Conservation (phyloP, 805 yeast genomes). For the Clavispora vitiphila region DNA sequence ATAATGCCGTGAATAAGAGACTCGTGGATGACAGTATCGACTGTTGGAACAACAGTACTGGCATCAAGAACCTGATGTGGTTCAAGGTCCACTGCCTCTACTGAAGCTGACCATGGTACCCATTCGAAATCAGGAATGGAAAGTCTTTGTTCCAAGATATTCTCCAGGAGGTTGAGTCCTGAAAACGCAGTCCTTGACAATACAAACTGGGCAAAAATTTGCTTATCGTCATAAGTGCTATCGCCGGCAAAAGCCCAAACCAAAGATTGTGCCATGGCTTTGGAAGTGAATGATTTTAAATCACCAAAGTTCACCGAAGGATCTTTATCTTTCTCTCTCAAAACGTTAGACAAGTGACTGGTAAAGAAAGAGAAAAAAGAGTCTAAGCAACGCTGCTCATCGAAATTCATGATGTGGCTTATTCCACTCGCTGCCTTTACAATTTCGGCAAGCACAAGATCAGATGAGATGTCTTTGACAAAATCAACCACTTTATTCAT, state of each 20-base stretch:
- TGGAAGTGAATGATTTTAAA: conserved; percentile 21
- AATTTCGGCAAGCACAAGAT: conserved; percentile 8
- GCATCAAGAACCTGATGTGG: conserved; percentile 57
- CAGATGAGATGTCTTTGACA: not conserved
- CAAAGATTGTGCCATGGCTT: conserved; percentile 33
- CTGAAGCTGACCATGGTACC: conserved; percentile 34
- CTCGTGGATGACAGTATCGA: conserved; percentile 71
- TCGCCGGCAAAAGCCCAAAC: conserved; percentile 70
- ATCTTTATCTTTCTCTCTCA: conserved; percentile 7
- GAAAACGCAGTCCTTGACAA: conserved; percentile 14
- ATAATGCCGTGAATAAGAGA: conserved; percentile 52
- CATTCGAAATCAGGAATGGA: conserved; percentile 44
- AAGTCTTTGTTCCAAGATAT: conserved; percentile 39
- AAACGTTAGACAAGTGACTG: conserved; percentile 25
- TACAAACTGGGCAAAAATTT: conserved; percentile 29
- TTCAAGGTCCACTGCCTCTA: conserved; percentile 45
- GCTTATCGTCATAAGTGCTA: conserved; percentile 33
- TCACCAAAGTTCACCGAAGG: not conserved
- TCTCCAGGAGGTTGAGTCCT: conserved; percentile 6
- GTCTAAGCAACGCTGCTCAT: conserved; percentile 28
- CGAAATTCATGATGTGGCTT: conserved; percentile 51
- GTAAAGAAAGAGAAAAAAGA: conserved; percentile 39
- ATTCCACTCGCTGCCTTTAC: conserved; percentile 21
- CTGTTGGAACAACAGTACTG: conserved; percentile 67
- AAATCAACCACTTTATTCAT: conserved; percentile 12